phyloP scores from a whole-genome alignment of 106 monocot species.

The Posidonia australis region DNA sequence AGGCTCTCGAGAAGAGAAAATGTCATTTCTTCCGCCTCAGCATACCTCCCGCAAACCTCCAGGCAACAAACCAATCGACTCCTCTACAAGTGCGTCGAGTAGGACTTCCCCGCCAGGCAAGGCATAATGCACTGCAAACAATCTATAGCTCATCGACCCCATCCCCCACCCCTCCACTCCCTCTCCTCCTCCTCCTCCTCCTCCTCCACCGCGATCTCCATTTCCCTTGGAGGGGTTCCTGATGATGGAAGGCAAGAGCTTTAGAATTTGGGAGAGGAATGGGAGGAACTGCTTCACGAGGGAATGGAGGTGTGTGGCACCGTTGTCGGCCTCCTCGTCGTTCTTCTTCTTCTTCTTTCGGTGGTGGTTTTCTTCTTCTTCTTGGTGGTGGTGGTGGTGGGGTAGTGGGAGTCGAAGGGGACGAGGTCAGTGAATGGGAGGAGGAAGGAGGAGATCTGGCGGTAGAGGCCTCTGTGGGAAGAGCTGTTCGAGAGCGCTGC shows the following conservation, averaged over 20 bases:
- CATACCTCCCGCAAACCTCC: conserved; percentile 39
- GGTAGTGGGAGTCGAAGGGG: conserved; percentile 11
- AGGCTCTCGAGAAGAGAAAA: conserved; percentile 33
- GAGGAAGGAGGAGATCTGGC: conserved; percentile 28
- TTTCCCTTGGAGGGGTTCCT: conserved; percentile 4
- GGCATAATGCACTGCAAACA: conserved; percentile 44
- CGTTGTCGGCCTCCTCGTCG: background rate
- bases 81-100: conserved; percentile 40
- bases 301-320: conserved; percentile 19
- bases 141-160: conserved; percentile 38
- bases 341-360: conserved; percentile 22
- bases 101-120: conserved; percentile 49
- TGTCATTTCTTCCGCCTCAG: conserved; percentile 39
- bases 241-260: conserved; percentile 34
- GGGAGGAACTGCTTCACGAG: conserved; percentile 56
- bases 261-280: conserved; percentile 42
- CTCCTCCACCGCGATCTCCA: conserved; percentile 1
- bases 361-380: background rate
- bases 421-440: conserved; percentile 28
- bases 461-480: conserved; percentile 17
- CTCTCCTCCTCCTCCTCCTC: background rate
- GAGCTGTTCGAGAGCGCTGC: conserved; percentile 9
- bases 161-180: too few relatives aligned
- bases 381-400: conserved; percentile 9
- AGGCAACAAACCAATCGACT: conserved; percentile 35